Conservation (phyloP, 306 rosid genomes). For the Cucurbita ficifolia region DNA sequence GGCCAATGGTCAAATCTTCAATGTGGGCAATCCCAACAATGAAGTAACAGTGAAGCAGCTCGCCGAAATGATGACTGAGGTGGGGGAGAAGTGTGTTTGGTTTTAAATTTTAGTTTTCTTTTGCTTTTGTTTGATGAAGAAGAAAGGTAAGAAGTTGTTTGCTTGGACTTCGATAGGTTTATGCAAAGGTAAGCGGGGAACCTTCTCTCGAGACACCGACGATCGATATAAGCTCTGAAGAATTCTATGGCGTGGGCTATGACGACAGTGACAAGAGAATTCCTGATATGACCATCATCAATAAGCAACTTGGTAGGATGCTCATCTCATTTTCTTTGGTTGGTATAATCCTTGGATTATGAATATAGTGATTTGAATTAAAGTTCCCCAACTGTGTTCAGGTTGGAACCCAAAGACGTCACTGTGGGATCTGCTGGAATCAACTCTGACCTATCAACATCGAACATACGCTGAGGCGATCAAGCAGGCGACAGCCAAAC, state of each 20-base stretch:
- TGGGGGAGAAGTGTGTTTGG: conserved; percentile 33
- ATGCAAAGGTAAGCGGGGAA: conserved; percentile 70
- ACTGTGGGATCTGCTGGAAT: conserved; percentile 82
- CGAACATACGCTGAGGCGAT: conserved; percentile 81
- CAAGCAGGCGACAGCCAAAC: conserved; percentile 51
- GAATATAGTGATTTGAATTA: neutral
- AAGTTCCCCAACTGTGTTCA: conserved; percentile 1
- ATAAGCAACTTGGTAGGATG: conserved; percentile 64
- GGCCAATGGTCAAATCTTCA: conserved; percentile 80
- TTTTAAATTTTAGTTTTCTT: neutral
- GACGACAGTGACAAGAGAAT: conserved; percentile 93
- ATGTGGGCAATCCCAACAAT: conserved; percentile 91
- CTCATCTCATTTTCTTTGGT: neutral
- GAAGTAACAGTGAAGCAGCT: conserved; percentile 97
- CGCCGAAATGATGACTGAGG: conserved; percentile 89
- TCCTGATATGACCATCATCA: conserved; percentile 90
- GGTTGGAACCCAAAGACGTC: conserved; percentile 92
- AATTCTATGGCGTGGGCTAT: conserved; percentile 83
- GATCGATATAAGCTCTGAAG: conserved; percentile 68
- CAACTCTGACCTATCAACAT: conserved; percentile 88
- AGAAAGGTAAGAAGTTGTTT: neutral
- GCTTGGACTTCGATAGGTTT: conserved; percentile 35
- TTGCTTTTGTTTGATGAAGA: neutral
- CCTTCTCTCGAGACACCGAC: conserved; percentile 44
- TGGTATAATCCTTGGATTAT: neutral